Percentiles rank a stretch among this genome's conserved stretches.
phyloP scores from a whole-genome alignment of 305 asterid species.

The Nicotiana rustica region DNA sequence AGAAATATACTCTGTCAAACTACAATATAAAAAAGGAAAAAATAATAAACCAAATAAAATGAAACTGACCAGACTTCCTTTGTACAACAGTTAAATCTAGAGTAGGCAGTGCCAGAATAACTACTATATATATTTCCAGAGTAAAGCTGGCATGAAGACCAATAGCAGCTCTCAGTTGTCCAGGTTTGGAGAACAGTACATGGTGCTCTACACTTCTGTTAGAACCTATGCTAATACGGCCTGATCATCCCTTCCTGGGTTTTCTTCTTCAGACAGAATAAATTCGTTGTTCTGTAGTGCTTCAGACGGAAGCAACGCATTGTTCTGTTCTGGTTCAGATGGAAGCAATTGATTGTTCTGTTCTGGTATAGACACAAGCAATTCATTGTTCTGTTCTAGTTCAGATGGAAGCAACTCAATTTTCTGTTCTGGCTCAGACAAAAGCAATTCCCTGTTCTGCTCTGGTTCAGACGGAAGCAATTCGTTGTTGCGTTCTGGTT shows the following conservation, averaged over 20 bases:
- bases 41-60: conserved; percentile 9
- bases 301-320: not conserved
- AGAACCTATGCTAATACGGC: not conserved
- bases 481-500: not conserved
- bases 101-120: conserved; percentile 11
- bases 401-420: not conserved
- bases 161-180: not conserved
- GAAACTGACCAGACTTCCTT: conserved; percentile 16
- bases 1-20: conserved; percentile 2
- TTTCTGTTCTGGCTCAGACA: not conserved
- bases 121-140: conserved; percentile 22
- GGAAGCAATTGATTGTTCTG: not conserved
- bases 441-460: not conserved
- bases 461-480: not conserved
- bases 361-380: not conserved
- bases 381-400: not conserved
- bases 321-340: conserved; percentile 1
- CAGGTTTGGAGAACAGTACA: not conserved
- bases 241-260: not conserved
- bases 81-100: conserved; percentile 21
- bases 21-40: not conserved
- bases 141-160: not conserved
- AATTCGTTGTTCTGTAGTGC: not conserved
- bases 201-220: not conserved
- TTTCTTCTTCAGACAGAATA: conserved; percentile 20